These are phyloP conservation scores for Austropuccinia psidii DNA, from an alignment of 1,284 basidiomycete genomes.

Conservation along the genomic window DNA sequence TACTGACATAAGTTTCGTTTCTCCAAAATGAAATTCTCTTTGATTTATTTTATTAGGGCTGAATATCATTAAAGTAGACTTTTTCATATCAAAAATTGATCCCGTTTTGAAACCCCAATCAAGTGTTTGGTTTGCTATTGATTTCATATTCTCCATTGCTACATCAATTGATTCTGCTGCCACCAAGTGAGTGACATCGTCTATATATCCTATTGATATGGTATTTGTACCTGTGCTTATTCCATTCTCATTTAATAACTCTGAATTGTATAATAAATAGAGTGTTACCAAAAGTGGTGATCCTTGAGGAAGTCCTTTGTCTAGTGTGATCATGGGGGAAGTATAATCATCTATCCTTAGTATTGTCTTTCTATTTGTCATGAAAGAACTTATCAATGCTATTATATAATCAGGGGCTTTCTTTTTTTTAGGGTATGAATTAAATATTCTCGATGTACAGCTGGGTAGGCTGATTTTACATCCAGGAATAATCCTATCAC, in stretches of 20 bases:
- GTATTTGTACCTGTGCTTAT: background rate
- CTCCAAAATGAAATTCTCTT: background rate
- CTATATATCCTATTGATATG: slow-evolving; percentile 3
- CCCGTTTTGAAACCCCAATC: background rate
- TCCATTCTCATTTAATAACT: background rate
- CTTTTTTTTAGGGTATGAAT: background rate
- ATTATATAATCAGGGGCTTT: background rate
- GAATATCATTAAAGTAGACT: background rate
- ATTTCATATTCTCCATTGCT: background rate
- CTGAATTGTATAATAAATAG: slow-evolving; percentile 22
- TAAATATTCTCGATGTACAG: background rate
- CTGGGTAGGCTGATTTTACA: slow-evolving; percentile 20
- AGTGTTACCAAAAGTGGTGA: slow-evolving; percentile 7
- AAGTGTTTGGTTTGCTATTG: background rate
- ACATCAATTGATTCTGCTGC: background rate
- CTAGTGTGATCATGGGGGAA: background rate
- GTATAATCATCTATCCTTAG: background rate
- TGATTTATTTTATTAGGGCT: background rate
- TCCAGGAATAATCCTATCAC: slow-evolving; percentile 11
- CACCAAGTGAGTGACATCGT: background rate
- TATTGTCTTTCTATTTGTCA: background rate
- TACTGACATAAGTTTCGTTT: background rate
- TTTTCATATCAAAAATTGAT: slow-evolving; percentile 11
- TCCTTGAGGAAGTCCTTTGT: slow-evolving; percentile 23
- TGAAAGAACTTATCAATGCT: background rate